These are phyloP conservation scores for Globisporangium nodosum DNA, from an alignment of 352 stramenopile species.

Conservation along the genomic window DNA sequence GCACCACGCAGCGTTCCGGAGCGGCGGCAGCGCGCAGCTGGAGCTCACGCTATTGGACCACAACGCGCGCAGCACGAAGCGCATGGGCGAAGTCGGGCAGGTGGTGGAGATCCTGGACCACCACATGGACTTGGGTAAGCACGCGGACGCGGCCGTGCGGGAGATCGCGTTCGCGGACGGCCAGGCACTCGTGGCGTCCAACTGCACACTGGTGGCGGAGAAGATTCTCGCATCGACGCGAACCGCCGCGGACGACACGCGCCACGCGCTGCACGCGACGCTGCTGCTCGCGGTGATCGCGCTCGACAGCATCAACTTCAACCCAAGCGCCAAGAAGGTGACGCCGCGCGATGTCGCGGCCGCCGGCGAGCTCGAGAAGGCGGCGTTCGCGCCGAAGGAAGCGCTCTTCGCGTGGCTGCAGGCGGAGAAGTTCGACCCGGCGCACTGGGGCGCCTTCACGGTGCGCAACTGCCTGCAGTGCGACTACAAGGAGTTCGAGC, in stretches of 20 bases:
- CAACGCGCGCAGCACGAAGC: conserved; percentile 65
- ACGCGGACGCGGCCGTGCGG: conserved; percentile 27
- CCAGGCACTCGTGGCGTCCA: conserved; percentile 64
- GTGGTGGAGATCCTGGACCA: conserved; percentile 78
- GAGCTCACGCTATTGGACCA: conserved; percentile 65
- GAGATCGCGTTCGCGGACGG: conserved; percentile 70
- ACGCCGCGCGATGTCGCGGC: conserved; percentile 47
- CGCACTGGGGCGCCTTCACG: conserved; percentile 57
- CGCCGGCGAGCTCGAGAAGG: conserved; percentile 33
- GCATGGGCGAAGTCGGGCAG: conserved; percentile 29
- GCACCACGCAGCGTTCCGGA: conserved; percentile 16
- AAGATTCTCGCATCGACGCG: conserved; percentile 16
- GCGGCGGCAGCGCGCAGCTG: conserved; percentile 8
- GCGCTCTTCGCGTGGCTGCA: conserved; percentile 65
- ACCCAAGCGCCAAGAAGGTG: conserved; percentile 71
- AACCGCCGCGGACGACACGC: conserved; percentile 1
- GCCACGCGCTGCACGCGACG: conserved; percentile 22
- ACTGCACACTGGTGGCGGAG: conserved; percentile 77
- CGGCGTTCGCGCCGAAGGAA: conserved; percentile 34
- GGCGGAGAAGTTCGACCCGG: conserved; percentile 56
- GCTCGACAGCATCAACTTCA: conserved; percentile 76
- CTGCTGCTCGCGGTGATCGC: conserved; percentile 76
- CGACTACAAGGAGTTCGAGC: conserved; percentile 79
- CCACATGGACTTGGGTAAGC: conserved; percentile 57
- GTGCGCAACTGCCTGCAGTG: conserved; percentile 62